Conservation (phyloP, 768 basidiomycete species). For the Psilocybe sp. region DNA sequence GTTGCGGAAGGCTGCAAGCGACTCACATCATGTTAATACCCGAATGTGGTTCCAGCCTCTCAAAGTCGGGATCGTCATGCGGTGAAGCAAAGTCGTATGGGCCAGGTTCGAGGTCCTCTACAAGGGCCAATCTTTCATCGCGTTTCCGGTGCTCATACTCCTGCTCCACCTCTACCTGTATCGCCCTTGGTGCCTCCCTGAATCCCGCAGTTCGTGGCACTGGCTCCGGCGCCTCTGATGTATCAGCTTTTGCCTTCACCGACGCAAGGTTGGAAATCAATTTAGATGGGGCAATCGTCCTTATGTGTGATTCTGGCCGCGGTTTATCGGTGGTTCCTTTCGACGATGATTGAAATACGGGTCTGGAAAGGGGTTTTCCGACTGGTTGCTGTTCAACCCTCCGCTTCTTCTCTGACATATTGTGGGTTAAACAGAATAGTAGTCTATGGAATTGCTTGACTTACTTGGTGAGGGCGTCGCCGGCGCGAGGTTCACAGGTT, state of each 20-base stretch:
- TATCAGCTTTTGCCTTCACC: slow-evolving; percentile 22
- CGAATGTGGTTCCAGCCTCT: slow-evolving; percentile 86
- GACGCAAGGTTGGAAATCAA: slow-evolving; percentile 50
- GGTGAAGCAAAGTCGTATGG: slow-evolving; percentile 73
- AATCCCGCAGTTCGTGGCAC: slow-evolving; percentile 28
- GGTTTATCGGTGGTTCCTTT: background rate
- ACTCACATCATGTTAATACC: slow-evolving; percentile 80
- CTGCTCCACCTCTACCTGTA: slow-evolving; percentile 1
- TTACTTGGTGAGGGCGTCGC: slow-evolving; percentile 70
- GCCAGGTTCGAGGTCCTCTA: slow-evolving; percentile 77
- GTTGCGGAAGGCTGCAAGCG: slow-evolving; percentile 1
- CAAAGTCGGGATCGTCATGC: slow-evolving; percentile 72
- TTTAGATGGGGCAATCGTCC: slow-evolving; percentile 45
- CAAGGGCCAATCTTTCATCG: slow-evolving; percentile 65
- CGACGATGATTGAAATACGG: slow-evolving; percentile 10
- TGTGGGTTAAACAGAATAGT: background rate
- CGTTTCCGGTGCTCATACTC: slow-evolving; percentile 20
- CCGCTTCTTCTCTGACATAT: slow-evolving; percentile 34
- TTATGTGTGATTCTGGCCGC: slow-evolving; percentile 10
- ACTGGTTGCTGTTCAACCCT: slow-evolving; percentile 31
- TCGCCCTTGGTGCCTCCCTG: slow-evolving; percentile 28
- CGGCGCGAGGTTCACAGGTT: slow-evolving; percentile 43
- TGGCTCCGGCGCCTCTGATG: slow-evolving; percentile 10
- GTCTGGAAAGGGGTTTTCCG: slow-evolving; percentile 12
- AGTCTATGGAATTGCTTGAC: slow-evolving; percentile 13